A percentile compares a stretch with the other conserved stretches of the same genome.
Evolutionary conservation across 2,329 filamentous ascomycete genomes (phyloP).

Genomic region (Colletotrichum musae): DNA sequence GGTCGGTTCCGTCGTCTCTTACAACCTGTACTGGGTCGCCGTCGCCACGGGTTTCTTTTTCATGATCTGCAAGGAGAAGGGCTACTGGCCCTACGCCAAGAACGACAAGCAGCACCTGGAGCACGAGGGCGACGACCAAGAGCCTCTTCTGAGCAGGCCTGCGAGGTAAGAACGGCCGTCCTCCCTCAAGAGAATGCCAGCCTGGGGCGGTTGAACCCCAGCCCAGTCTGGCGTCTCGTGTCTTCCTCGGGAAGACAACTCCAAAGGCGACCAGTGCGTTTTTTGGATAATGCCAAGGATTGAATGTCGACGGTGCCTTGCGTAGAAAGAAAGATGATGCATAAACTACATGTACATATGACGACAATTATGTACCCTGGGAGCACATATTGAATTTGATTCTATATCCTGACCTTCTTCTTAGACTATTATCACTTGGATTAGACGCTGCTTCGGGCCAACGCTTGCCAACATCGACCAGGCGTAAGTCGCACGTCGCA

Average conservation of each 20-base stretch:
- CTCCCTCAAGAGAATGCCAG: neutral
- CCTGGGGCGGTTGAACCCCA: neutral
- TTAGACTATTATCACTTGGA: conserved; percentile 31
- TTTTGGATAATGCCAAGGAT: conserved; percentile 16
- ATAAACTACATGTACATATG: conserved; percentile 30
- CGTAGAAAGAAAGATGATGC: neutral
- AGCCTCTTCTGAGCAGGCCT: conserved; percentile 42
- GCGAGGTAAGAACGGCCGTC: conserved; percentile 38
- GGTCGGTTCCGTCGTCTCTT: conserved; percentile 42
- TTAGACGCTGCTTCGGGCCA: conserved; percentile 13
- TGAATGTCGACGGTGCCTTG: conserved; percentile 30
- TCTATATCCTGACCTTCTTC: conserved; percentile 22
- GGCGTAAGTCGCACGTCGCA: neutral
- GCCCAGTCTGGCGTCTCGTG: neutral
- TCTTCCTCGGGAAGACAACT: conserved; percentile 7
- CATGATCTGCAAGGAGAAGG: conserved; percentile 41
- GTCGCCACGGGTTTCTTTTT: conserved; percentile 40
- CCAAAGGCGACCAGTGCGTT: neutral
- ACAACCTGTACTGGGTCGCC: conserved; percentile 42
- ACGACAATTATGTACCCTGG: conserved; percentile 7
- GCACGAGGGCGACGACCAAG: conserved; percentile 37
- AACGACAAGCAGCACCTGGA: conserved; percentile 16
- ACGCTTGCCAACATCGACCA: neutral
- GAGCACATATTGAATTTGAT: neutral
- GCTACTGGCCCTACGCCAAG: conserved; percentile 30